Evolutionary conservation across 352 stramenopile species (phyloP).

Genomic region (Saprolegnia parasitica): DNA sequence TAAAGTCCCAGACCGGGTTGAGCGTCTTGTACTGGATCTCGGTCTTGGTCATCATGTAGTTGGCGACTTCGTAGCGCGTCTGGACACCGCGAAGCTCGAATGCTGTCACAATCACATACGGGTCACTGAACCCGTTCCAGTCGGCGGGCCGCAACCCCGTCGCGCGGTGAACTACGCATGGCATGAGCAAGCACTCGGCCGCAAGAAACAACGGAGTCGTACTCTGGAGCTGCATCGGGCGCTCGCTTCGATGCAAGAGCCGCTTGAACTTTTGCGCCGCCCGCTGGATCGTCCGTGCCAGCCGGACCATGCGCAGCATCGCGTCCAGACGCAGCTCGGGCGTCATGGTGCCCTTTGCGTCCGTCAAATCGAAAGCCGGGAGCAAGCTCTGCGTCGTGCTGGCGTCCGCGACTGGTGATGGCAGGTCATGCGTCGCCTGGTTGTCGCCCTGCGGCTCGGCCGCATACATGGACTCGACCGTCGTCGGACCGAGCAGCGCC

Average conservation of each 20-base stretch:
- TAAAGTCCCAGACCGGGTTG: conserved; percentile 8
- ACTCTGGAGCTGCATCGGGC: conserved; percentile 9
- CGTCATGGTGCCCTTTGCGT: not conserved
- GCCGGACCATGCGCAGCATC: conserved; percentile 10
- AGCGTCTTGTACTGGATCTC: conserved; percentile 23
- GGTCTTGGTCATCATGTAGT: conserved; percentile 10
- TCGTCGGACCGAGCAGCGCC: not conserved
- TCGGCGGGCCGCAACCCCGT: conserved; percentile 8
- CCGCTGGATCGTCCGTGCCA: conserved; percentile 12
- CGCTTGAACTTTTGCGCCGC: conserved; percentile 14
- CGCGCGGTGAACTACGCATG: conserved; percentile 6
- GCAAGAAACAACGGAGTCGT: not conserved
- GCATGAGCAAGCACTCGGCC: no score
- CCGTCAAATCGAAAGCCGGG: no score
- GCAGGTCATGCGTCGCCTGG: not conserved
- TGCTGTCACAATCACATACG: conserved; percentile 16
- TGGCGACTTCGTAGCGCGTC: not conserved
- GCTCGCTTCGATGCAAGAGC: not conserved
- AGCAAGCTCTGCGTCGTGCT: no score
- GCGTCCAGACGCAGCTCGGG: conserved; percentile 5
- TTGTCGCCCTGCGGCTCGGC: not conserved
- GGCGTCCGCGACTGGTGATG: not conserved
- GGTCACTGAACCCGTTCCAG: conserved; percentile 21
- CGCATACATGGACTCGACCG: not conserved
- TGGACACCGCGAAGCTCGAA: not conserved